These are phyloP conservation scores for Lomentospora prolificans DNA, from an alignment of 2,329 filamentous ascomycete species.

Conservation along the genomic window DNA sequence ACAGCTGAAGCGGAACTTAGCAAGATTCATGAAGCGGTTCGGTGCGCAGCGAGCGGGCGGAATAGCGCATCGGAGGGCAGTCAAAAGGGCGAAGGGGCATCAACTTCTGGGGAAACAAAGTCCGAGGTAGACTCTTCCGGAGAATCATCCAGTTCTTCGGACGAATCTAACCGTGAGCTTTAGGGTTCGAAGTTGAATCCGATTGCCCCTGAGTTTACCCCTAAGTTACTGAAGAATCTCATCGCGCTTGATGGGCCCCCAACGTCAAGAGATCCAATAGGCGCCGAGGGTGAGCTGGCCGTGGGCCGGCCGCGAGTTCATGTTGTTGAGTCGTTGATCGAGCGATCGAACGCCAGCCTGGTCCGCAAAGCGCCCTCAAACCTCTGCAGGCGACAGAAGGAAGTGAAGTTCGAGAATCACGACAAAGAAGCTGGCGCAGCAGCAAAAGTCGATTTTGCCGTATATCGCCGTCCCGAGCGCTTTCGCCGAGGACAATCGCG, in stretches of 20 bases:
- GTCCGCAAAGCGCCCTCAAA: background rate
- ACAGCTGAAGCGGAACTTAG: slow-evolving; percentile 23
- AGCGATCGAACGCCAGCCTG: too few relatives aligned
- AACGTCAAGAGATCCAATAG: too few relatives aligned
- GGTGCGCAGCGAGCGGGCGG: slow-evolving; percentile 14
- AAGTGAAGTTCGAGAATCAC: background rate
- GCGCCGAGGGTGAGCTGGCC: too few relatives aligned
- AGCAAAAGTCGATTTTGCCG: slow-evolving; percentile 8
- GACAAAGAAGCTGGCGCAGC: background rate
- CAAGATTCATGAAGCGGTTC: slow-evolving; percentile 19
- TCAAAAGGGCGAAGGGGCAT: slow-evolving; percentile 11
- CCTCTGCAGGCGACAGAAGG: background rate
- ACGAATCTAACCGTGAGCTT: slow-evolving; percentile 29
- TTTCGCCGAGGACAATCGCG: slow-evolving; percentile 37
- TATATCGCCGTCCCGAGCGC: slow-evolving; percentile 25
- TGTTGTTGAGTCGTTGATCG: too few relatives aligned
- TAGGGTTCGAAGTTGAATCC: slow-evolving; percentile 47
- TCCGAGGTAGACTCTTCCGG: slow-evolving; percentile 7
- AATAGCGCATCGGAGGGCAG: slow-evolving; percentile 15
- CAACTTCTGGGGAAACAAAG: background rate
- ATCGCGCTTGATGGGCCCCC: too few relatives aligned
- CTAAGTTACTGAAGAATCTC: slow-evolving; percentile 19
- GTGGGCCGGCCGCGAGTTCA: too few relatives aligned
- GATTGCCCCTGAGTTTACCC: slow-evolving; percentile 44
- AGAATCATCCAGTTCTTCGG: slow-evolving; percentile 9